Evolutionary conservation across 2,329 filamentous ascomycete species (phyloP).

Genomic region (Nemania sp.): DNA sequence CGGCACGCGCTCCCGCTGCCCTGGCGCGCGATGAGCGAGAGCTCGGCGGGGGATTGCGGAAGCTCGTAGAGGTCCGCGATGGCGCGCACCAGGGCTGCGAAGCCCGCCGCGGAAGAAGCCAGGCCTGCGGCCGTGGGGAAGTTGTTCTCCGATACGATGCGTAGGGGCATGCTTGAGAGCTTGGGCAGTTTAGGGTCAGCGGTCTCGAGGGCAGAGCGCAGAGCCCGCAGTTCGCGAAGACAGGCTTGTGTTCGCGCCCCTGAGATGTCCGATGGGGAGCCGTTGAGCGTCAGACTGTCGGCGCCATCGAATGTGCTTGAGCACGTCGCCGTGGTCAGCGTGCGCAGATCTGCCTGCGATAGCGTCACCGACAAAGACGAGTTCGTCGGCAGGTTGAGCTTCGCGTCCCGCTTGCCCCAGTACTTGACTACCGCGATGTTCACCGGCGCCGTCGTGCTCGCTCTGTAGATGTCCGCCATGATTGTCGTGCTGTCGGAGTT

Average conservation of each 20-base stretch:
- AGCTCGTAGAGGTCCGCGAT: slow-evolving; percentile 92
- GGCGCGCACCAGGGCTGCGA: slow-evolving; percentile 74
- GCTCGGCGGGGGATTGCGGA: slow-evolving; percentile 75
- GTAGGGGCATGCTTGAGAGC: slow-evolving; percentile 75
- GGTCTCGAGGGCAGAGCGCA: slow-evolving; percentile 75
- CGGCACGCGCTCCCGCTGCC: slow-evolving; percentile 94
- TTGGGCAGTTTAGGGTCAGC: slow-evolving; percentile 75
- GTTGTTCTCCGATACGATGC: slow-evolving; percentile 95
- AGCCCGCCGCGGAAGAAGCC: slow-evolving; percentile 70
- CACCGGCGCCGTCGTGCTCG: slow-evolving; percentile 94
- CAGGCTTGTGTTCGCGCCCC: slow-evolving; percentile 93
- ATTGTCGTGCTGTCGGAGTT: neutral
- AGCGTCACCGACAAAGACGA: slow-evolving; percentile 96
- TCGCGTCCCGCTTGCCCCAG: slow-evolving; percentile 96
- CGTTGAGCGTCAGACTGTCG: slow-evolving; percentile 83
- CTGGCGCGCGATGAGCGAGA: slow-evolving; percentile 87
- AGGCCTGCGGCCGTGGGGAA: slow-evolving; percentile 97
- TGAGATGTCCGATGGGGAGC: slow-evolving; percentile 78
- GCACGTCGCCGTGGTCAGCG: slow-evolving; percentile 93
- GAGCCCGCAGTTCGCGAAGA: slow-evolving; percentile 79
- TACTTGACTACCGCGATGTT: slow-evolving; percentile 99
- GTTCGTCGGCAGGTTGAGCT: slow-evolving; percentile 96
- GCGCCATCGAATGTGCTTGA: slow-evolving; percentile 67
- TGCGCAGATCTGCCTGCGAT: slow-evolving; percentile 89
- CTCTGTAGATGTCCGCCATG: slow-evolving; percentile 73